Percentiles rank a stretch among this genome's conserved stretches.
Conservation (phyloP, 148 eudicot species). For the Chenopodium quinoa region DNA sequence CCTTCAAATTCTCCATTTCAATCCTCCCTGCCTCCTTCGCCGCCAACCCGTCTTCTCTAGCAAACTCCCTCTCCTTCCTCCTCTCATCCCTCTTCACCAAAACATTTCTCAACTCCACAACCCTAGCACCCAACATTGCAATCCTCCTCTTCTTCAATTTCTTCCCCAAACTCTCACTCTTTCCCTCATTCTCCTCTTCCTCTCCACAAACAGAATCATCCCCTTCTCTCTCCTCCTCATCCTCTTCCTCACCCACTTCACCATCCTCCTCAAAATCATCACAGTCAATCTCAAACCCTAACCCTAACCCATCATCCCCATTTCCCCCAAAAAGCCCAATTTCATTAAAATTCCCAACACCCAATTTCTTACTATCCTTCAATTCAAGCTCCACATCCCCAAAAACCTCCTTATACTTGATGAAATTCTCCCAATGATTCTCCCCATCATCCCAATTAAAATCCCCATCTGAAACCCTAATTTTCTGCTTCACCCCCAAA, state of each 20-base stretch:
- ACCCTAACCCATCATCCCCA: conserved; percentile 44
- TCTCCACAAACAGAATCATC: conserved; percentile 29
- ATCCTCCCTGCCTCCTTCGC: conserved; percentile 34
- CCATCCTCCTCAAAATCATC: conserved; percentile 47
- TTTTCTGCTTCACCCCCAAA: conserved; percentile 84
- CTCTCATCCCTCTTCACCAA: conserved; percentile 59
- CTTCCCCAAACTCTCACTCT: conserved; percentile 30
- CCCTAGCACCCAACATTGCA: conserved; percentile 49
- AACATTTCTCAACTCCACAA: conserved; percentile 61
- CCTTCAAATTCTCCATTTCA: conserved; percentile 39
- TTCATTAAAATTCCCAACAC: conserved; percentile 29
- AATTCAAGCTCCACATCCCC: conserved; percentile 74
- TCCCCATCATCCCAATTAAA: conserved; percentile 79
- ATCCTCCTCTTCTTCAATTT: conserved; percentile 43
- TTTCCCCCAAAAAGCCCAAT: conserved; percentile 28
- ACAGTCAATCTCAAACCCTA: conserved; percentile 39
- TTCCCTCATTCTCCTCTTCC: conserved; percentile 31
- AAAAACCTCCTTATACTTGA: conserved; percentile 72
- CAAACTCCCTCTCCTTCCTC: conserved; percentile 60
- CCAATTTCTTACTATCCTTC: conserved; percentile 33
- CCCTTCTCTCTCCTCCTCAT: conserved; percentile 32
- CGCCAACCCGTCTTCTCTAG: conserved; percentile 39
- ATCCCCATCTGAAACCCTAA: conserved; percentile 42
- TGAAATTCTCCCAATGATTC: conserved; percentile 82
- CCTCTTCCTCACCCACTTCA: conserved; percentile 18